Evolutionary conservation across 768 basidiomycete genomes (phyloP), one percentile per base, ranked within the genome.

Genomic region (Porphyrellus cyaneotinctus): DNA sequence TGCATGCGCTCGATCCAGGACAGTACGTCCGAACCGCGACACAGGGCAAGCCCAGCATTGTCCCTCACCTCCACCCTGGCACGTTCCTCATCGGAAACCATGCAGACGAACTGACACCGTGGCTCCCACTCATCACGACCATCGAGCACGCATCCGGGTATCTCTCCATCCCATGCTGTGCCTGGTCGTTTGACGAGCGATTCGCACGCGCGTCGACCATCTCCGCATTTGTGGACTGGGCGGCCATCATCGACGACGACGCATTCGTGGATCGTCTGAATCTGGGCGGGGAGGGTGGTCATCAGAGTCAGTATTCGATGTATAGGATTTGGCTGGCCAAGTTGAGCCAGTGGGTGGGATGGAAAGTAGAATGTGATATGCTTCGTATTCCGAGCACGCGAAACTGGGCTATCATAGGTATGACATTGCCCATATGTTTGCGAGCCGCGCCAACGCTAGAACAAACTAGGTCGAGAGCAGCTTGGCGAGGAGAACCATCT

Each of bases 41-140:
- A 6, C 43, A 18, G 10, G 7, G 8, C 35, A 31, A 7, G 14
- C 14, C 38, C 9, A 43, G 35, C 32, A 28, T 51, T 10, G 36
- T 63, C 32, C 63, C 72, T 24, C 66, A 67, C 44, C 65, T 82
- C 46, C 63, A 62, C 9, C 72, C 74, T 0, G 82, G 77, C 1
- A 70, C 75, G 3, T 98, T 97, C 71, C 70, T 98, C 52, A 88
- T 98, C 45, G 93, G 90, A 10, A 97, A 97, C 71, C 95, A 98
- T 68, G 88, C 95, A 0, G 95, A 98, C 71, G 95, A 98, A 61
- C 75, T 98, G 17, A 95, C 95, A 22, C 95, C 95, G 0, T 98
- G 95, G 95, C 68, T 93, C 0, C 91, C 95, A 0, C 78, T 97
- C 2, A 72, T 97, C 6, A 80, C 93, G 0, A 83, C 86, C 1